These are phyloP conservation scores for Sequoiadendron giganteum DNA, from an alignment of 75 land plant genomes.

Conservation along the genomic window DNA sequence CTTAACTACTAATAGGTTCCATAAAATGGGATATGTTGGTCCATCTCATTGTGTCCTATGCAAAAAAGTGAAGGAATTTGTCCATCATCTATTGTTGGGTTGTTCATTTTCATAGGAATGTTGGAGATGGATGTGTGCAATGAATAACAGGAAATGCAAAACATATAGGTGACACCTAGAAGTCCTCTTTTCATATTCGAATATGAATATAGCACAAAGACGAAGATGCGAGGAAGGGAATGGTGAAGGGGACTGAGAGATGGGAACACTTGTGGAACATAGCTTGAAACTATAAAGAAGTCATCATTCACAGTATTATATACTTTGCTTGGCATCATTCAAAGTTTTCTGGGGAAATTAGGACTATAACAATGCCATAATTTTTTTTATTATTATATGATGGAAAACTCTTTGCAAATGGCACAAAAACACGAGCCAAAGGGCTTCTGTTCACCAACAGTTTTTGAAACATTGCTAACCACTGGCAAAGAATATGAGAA, in stretches of 20 bases:
- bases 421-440: background rate
- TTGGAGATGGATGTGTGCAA: too few species aligned
- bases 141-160: background rate
- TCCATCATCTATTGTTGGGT: too few species aligned
- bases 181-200: background rate
- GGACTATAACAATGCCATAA: background rate
- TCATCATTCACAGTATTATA: background rate
- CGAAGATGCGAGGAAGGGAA: background rate
- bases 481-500: too few species aligned
- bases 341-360: background rate
- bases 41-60: too few species aligned
- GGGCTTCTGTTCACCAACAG: too few species aligned
- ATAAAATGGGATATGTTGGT: too few species aligned
- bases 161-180: background rate
- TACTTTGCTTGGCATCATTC: background rate
- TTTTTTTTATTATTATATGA: background rate
- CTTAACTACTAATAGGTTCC: too few species aligned
- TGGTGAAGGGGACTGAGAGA: background rate
- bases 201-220: background rate
- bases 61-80: too few species aligned
- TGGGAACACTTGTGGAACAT: background rate
- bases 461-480: too few species aligned
- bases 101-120: too few species aligned
- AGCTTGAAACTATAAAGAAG: background rate
- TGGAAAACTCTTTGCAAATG: background rate